A percentile compares a stretch with the other conserved stretches of the same genome.
Conservation (phyloP, 176 grass and related monocot species). For the Oryza brachyantha region DNA sequence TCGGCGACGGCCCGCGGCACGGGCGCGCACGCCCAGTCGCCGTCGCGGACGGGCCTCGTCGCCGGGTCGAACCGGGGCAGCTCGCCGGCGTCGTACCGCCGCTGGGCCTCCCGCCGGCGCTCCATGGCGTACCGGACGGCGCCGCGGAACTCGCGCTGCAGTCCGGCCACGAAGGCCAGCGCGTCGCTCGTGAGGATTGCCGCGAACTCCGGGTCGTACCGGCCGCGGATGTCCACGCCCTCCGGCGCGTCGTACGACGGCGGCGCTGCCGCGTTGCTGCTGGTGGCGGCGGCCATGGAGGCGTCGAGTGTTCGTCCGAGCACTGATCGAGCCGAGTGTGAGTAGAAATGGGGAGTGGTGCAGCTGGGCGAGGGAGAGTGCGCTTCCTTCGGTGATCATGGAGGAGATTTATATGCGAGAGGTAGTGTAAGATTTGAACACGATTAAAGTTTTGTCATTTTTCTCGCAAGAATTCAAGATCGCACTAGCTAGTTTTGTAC, state of each 20-base stretch:
- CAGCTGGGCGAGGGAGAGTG: neutral
- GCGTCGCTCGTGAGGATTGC: slow-evolving; percentile 68
- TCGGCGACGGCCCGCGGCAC: slow-evolving; percentile 65
- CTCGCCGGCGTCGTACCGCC: slow-evolving; percentile 65
- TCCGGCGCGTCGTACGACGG: slow-evolving; percentile 65
- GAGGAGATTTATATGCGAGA: slow-evolving; percentile 17
- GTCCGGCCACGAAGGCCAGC: slow-evolving; percentile 56
- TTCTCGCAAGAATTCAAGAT: neutral
- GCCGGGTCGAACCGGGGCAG: slow-evolving; percentile 71
- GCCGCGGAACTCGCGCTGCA: slow-evolving; percentile 78
- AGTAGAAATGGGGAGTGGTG: neutral
- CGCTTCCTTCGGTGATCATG: neutral
- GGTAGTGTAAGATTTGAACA: neutral
- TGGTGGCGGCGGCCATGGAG: neutral
- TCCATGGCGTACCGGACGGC: slow-evolving; percentile 77
- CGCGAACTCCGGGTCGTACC: slow-evolving; percentile 68
- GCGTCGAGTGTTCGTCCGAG: neutral
- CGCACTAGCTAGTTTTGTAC: neutral
- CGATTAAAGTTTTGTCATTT: neutral
- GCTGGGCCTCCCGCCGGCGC: slow-evolving; percentile 58
- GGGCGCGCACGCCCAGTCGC: slow-evolving; percentile 55
- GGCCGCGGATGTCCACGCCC: slow-evolving; percentile 77
- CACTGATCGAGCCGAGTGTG: neutral
- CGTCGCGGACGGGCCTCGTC: slow-evolving; percentile 57
- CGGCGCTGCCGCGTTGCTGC: neutral